Evolutionary conservation across 306 rosid genomes (phyloP), one percentile per base, ranked within the genome.

Genomic region (Oxytropis ochrocephala): DNA sequence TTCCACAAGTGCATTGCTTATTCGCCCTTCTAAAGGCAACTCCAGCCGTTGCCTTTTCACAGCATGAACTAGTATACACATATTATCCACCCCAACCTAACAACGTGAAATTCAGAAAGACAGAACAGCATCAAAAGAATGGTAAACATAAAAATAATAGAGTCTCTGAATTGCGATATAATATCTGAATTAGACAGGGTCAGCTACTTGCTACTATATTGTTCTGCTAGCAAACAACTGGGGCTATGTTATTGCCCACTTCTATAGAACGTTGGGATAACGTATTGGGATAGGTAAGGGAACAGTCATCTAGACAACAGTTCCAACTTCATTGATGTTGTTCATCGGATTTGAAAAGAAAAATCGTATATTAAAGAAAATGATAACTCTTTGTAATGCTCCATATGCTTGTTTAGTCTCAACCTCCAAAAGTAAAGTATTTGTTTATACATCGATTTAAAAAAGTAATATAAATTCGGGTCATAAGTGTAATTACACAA

Each of bases 1-100:
- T 85, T 94, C 99, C 68, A 87, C 89, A 62, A 94, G 96, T 48
- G 97, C 99, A 75, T 87, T 89, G 86, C 99, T 94, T 83, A 94
- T 85, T 79, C 96, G 74, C 66, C 70, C 90, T 85, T 94, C 99
- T 75, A 94, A 81, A 80, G 99, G 86, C 85, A 89, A 75, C 73
- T 87, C 95, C 73, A 76, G 73, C 9, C 87, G 80, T 80, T 94
- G 99, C 85, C 97, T 84, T 79, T 91, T 94, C 67, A 91, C 97
- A 60, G 99, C 96, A 74, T 94, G 89, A 80, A 94, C 99, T 74
- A 94, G 76, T 78, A 94, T 94, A 74, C 99, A 94, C 99, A 94
- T 91, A 63, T 94, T 94, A 84, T 91, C 99, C 75, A 94, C 99
- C 78, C 99, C 99, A 75, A 94, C 99, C 98, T 94, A 62, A 75